phyloP scores from a whole-genome alignment of 495 filamentous ascomycete species.

The Lasiosphaeris hirsuta region DNA sequence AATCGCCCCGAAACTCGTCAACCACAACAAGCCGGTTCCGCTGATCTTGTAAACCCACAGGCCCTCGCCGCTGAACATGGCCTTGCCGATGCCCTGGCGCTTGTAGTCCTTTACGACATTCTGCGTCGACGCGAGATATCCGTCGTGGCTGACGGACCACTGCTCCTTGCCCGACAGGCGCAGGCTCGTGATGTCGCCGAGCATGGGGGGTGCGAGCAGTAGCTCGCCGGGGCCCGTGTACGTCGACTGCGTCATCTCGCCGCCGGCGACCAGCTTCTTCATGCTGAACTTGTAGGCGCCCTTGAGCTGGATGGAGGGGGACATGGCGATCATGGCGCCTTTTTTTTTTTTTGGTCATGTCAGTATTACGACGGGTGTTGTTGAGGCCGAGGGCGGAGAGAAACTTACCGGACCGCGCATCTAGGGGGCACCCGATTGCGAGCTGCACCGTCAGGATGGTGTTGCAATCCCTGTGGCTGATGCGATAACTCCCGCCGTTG shows the following conservation, averaged over 20 bases:
- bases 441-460: conserved; percentile 85
- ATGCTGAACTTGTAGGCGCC: conserved; percentile 75
- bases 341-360: conserved; percentile 21
- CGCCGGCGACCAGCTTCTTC: conserved; percentile 81
- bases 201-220: conserved; percentile 69
- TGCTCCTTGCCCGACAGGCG: conserved; percentile 62
- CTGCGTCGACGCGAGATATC: conserved; percentile 73
- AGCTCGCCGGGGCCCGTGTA: conserved; percentile 92
- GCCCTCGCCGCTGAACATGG: conserved; percentile 90
- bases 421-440: conserved; percentile 81
- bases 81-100: conserved; percentile 82
- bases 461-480: conserved; percentile 90
- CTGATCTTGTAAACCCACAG: conserved; percentile 85
- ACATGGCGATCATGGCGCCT: conserved; percentile 95
- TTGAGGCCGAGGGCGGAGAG: not conserved
- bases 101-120: conserved; percentile 80
- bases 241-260: conserved; percentile 73
- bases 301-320: conserved; percentile 76
- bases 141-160: conserved; percentile 82
- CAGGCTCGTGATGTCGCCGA: conserved; percentile 85
- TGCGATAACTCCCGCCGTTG: conserved; percentile 90
- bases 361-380: not conserved
- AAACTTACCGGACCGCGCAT: conserved; percentile 69
- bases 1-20: conserved; percentile 91
- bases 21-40: conserved; percentile 76